Percentiles rank a stretch among this genome's conserved stretches.
Evolutionary conservation across 2,329 filamentous ascomycete species (phyloP).

Genomic region (Fusarium agapanthi): DNA sequence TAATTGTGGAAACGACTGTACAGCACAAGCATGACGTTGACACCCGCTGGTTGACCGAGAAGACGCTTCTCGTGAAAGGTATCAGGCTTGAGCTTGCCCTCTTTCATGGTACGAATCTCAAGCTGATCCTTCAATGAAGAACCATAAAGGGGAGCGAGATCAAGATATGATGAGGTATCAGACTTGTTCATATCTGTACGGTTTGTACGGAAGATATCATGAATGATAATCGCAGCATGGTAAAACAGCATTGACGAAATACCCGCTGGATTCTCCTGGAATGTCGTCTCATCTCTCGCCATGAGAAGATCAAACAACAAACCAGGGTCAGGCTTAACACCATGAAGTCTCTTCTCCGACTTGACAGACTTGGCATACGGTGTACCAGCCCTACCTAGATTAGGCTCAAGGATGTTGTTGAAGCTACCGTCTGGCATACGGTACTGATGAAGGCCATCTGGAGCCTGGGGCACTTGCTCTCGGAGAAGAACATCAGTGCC

Average conservation of each 20-base stretch:
- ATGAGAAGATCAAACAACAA: slow-evolving; percentile 74
- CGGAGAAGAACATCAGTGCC: slow-evolving; percentile 49
- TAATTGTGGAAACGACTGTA: slow-evolving; percentile 78
- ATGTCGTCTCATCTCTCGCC: slow-evolving; percentile 60
- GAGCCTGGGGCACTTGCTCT: slow-evolving; percentile 48
- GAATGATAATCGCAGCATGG: slow-evolving; percentile 69
- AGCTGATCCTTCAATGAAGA: slow-evolving; percentile 70
- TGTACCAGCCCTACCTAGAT: slow-evolving; percentile 71
- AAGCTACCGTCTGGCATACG: slow-evolving; percentile 51
- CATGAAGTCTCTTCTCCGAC: slow-evolving; percentile 63
- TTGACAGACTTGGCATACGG: slow-evolving; percentile 75
- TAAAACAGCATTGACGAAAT: slow-evolving; percentile 81
- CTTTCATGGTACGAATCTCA: slow-evolving; percentile 67
- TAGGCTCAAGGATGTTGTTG: slow-evolving; percentile 69
- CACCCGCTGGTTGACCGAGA: slow-evolving; percentile 72
- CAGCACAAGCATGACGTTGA: slow-evolving; percentile 73
- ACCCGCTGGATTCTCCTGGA: slow-evolving; percentile 73
- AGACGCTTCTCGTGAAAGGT: slow-evolving; percentile 73
- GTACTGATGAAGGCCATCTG: slow-evolving; percentile 49
- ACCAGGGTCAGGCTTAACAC: slow-evolving; percentile 70
- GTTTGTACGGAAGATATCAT: slow-evolving; percentile 54
- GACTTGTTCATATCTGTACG: slow-evolving; percentile 70
- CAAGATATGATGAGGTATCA: slow-evolving; percentile 77
- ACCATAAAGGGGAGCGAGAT: slow-evolving; percentile 77
- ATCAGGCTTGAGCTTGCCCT: slow-evolving; percentile 76